Conservation (phyloP, 805 yeast species). For the Myxozyma sirexii region DNA sequence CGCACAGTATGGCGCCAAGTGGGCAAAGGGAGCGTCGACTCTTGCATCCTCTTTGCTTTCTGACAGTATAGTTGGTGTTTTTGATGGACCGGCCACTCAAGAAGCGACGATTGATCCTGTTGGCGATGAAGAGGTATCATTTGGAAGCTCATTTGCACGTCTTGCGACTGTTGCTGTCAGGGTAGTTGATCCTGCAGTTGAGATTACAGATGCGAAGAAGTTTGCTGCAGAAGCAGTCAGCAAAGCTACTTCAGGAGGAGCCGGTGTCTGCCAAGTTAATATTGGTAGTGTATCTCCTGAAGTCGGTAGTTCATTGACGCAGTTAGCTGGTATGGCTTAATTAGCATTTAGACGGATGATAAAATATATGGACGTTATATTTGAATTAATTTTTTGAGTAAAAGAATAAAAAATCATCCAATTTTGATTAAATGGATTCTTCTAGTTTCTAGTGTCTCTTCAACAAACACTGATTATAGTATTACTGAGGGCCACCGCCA, state of each 20-base stretch:
- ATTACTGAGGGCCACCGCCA: neutral
- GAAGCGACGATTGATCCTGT: conserved; percentile 42
- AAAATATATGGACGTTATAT: neutral
- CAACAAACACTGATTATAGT: too few relatives aligned
- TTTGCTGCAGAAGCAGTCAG: neutral
- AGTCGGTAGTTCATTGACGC: neutral
- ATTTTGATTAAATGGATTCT: too few relatives aligned
- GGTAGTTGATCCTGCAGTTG: conserved; percentile 71
- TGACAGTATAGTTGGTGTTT: conserved; percentile 26
- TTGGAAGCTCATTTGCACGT: conserved; percentile 83
- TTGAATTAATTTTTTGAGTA: too few relatives aligned
- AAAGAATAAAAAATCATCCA: too few relatives aligned
- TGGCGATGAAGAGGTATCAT: conserved; percentile 62
- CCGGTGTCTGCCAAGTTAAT: neutral
- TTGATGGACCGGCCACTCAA: conserved; percentile 35
- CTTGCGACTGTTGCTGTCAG: conserved; percentile 63
- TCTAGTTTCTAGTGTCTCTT: too few relatives aligned
- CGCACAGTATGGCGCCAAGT: conserved; percentile 49
- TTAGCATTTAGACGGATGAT: neutral
- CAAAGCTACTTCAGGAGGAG: neutral
- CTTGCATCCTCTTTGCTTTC: conserved; percentile 14
- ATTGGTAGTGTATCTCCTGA: neutral
- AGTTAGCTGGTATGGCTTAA: neutral
- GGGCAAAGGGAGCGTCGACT: conserved; percentile 38
- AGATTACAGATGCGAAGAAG: conserved; percentile 41